Base-by-base conservation (phyloP, 345 rosid genomes). In the Raphanus raphanistrum region DNA sequence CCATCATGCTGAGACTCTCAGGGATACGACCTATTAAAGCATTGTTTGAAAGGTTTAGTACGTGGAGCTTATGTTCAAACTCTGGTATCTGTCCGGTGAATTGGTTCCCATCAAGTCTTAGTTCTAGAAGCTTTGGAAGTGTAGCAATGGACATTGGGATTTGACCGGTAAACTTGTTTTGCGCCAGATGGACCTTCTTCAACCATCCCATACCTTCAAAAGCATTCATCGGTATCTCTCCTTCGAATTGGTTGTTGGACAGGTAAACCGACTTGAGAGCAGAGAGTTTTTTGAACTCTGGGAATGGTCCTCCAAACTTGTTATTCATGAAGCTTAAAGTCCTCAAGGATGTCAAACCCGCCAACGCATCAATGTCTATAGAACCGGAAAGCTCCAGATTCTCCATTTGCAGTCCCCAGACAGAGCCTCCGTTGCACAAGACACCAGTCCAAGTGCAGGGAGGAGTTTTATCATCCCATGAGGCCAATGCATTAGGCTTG, bases 381-480 rank as follows among this genome's bases (percentile, higher is more conserved):
- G 68, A 78, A 6, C 99, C 97, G 2, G 70, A 73, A 10, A 96
- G 83, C 27, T 87, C 94, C 86, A 82, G 84, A 8, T 86, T 76
- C 81, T 93, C 96, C 64, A 96, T 84, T 15, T 84, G 83, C 36
- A 96, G 59, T 10, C 98, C 92, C 93, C 85, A 86, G 9, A 96
- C 71, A 3, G 65, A 48, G 31, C 82, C 88, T 0, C 73, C 9
- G 8, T 41, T 35, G 58, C 99, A 96, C 68, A 85, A 71, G 57
- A 90, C 87, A 29, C 97, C 96, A 8, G 2, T 70, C 99, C 99
- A 96, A 25, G 81, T 84, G 79, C 98, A 96, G 0, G 93, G 89
- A 2, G 67, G 32, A 2, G 1, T 69, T 10, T 69, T 57, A 25
- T 36, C 81, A 11, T 76, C 72, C 96, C 97, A 96, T 1, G 66